Percentiles rank a stretch among this genome's conserved stretches.
phyloP scores from a whole-genome alignment of 1,139 yeast genomes.

The Magnusiomyces fungicola region DNA sequence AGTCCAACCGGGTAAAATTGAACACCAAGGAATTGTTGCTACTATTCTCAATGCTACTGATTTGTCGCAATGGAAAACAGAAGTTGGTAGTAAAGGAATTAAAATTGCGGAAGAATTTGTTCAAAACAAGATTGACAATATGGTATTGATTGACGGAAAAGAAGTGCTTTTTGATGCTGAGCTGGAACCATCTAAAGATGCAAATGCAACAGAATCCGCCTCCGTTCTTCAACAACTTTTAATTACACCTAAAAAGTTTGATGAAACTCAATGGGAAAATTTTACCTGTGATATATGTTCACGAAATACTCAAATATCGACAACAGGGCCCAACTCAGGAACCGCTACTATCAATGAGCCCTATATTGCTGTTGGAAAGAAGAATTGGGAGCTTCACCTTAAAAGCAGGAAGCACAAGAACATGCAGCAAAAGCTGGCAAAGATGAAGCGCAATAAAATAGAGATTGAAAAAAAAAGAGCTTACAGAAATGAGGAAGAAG shows the following conservation, averaged over 20 bases:
- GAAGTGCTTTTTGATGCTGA: background rate
- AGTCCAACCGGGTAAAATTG: constrained; percentile 25
- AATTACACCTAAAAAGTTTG: constrained; percentile 18
- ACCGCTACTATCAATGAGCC: constrained; percentile 38
- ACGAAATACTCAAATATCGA: constrained; percentile 34
- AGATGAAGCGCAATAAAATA: constrained; percentile 7
- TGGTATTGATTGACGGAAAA: constrained; percentile 2
- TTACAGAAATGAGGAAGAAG: too few species aligned
- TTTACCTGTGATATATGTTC: constrained; percentile 58
- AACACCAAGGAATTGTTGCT: constrained; percentile 56
- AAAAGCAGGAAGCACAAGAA: constrained; percentile 43
- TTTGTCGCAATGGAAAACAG: constrained; percentile 48
- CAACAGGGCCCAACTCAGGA: background rate
- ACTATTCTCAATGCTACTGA: constrained; percentile 75
- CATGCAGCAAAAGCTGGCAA: constrained; percentile 8
- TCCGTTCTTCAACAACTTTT: constrained; percentile 33
- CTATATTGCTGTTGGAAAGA: constrained; percentile 65
- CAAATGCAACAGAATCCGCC: constrained; percentile 5
- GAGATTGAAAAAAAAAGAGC: constrained; percentile 9
- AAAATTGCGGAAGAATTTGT: constrained; percentile 43
- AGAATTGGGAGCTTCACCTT: constrained; percentile 61
- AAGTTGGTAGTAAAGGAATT: constrained; percentile 52
- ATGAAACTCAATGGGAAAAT: constrained; percentile 54
- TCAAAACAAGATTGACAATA: constrained; percentile 11
- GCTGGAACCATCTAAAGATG: background rate